These are phyloP conservation scores for Agaricus sinodeliciosus DNA, from an alignment of 768 basidiomycete species.

Conservation along the genomic window DNA sequence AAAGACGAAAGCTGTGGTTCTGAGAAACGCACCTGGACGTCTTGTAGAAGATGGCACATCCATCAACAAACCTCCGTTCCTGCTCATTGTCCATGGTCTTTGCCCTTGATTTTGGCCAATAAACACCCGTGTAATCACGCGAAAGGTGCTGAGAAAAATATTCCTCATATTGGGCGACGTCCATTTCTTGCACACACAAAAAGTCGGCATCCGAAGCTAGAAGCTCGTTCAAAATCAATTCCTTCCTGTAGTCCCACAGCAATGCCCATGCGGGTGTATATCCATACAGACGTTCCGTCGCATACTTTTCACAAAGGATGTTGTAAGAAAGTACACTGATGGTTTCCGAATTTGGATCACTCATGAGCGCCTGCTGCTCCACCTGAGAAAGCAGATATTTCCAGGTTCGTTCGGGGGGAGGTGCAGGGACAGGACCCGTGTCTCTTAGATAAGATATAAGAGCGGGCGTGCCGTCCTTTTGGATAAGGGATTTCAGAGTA, in stretches of 20 bases:
- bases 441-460: slow-evolving; percentile 91
- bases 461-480: slow-evolving; percentile 91
- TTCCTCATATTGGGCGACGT: slow-evolving; percentile 86
- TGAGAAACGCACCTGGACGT: slow-evolving; percentile 60
- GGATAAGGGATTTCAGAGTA: slow-evolving; percentile 69
- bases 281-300: slow-evolving; percentile 84
- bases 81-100: slow-evolving; percentile 80
- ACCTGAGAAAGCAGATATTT: slow-evolving; percentile 50
- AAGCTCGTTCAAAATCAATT: slow-evolving; percentile 80
- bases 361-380: slow-evolving; percentile 51
- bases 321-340: slow-evolving; percentile 88
- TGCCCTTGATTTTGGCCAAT: slow-evolving; percentile 87
- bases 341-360: slow-evolving; percentile 66
- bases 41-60: slow-evolving; percentile 96
- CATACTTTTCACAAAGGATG: slow-evolving; percentile 87
- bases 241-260: slow-evolving; percentile 91
- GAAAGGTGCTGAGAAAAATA: slow-evolving; percentile 75
- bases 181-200: slow-evolving; percentile 93
- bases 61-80: slow-evolving; percentile 87
- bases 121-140: slow-evolving; percentile 85
- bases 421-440: slow-evolving; percentile 73
- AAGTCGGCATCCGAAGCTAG: slow-evolving; percentile 80
- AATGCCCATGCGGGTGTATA: slow-evolving; percentile 98
- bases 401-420: slow-evolving; percentile 81
- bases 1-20: slow-evolving; percentile 5